Percentiles rank a stretch among this genome's conserved stretches.
These are phyloP conservation scores for Cardamine chenopodiifolia DNA, from an alignment of 345 rosid species.

Conservation along the genomic window DNA sequence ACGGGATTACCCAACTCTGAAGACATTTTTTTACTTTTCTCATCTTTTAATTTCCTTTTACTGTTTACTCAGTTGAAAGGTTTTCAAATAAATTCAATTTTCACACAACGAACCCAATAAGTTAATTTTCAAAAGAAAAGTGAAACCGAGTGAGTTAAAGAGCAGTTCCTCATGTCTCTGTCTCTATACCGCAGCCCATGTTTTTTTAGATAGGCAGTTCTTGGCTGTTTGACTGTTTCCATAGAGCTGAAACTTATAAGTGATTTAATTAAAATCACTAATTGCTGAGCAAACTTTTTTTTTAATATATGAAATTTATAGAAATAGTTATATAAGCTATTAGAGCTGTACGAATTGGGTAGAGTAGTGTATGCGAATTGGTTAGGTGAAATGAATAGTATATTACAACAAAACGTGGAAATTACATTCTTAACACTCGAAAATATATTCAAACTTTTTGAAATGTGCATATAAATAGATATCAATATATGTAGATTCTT, in stretches of 20 bases:
- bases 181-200: constrained; percentile 24
- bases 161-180: neutral
- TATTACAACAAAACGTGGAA: constrained; percentile 36
- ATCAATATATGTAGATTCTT: neutral
- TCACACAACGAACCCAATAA: neutral
- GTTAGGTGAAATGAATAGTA: constrained; percentile 36
- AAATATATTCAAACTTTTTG: neutral
- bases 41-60: neutral
- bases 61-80: constrained; percentile 19
- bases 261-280: neutral
- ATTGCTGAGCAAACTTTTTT: neutral
- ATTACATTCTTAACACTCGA: constrained; percentile 19
- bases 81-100: neutral
- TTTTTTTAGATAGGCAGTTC: constrained; percentile 16
- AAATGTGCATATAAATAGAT: constrained; percentile 17
- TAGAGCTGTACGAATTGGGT: constrained; percentile 12
- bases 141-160: neutral
- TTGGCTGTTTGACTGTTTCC: constrained; percentile 21
- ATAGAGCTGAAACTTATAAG: neutral
- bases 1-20: constrained; percentile 33
- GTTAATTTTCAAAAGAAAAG: neutral
- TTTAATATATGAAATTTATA: neutral
- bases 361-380: constrained; percentile 12
- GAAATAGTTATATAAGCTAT: neutral
- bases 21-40: constrained; percentile 10